A percentile compares a stretch with the other conserved stretches of the same genome.
Conservation (phyloP, 2,329 filamentous ascomycete species). For the Coniella lustricola region DNA sequence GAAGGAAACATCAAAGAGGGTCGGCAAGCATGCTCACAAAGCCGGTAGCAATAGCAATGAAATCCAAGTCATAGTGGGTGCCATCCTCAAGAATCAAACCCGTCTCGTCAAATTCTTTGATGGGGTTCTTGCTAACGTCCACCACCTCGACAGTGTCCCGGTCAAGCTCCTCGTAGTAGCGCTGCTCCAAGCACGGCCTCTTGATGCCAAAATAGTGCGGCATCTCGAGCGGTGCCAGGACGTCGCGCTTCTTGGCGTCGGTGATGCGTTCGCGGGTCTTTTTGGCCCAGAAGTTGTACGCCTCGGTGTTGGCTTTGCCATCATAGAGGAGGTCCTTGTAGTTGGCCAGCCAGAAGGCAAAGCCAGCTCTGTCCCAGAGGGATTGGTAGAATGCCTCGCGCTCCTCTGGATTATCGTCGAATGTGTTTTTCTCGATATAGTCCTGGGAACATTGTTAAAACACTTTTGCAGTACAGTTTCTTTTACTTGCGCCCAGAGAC, state of each 20-base stretch:
- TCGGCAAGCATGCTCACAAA: constrained; percentile 37
- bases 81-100: constrained; percentile 35
- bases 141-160: constrained; percentile 34
- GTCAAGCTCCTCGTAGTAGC: constrained; percentile 43
- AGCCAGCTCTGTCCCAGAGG: constrained; percentile 46
- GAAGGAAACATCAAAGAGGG: no score
- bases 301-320: constrained; percentile 41
- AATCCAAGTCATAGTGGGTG: constrained; percentile 35
- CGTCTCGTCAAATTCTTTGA: constrained; percentile 34
- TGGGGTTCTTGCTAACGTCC: constrained; percentile 33
- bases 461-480: not conserved
- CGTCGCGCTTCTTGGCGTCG: constrained; percentile 39
- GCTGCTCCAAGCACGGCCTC: constrained; percentile 35
- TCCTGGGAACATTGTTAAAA: constrained; percentile 24
- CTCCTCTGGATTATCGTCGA: constrained; percentile 44
- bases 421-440: constrained; percentile 46
- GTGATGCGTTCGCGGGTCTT: constrained; percentile 43
- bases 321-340: constrained; percentile 47
- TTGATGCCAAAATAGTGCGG: constrained; percentile 50
- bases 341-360: constrained; percentile 44
- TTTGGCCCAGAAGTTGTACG: constrained; percentile 48
- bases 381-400: constrained; percentile 41
- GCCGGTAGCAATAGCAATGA: constrained; percentile 38
- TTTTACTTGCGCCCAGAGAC: not conserved
- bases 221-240: constrained; percentile 45